phyloP scores from a whole-genome alignment of 2,329 filamentous ascomycete species.

The Aspergillus brasiliensis region DNA sequence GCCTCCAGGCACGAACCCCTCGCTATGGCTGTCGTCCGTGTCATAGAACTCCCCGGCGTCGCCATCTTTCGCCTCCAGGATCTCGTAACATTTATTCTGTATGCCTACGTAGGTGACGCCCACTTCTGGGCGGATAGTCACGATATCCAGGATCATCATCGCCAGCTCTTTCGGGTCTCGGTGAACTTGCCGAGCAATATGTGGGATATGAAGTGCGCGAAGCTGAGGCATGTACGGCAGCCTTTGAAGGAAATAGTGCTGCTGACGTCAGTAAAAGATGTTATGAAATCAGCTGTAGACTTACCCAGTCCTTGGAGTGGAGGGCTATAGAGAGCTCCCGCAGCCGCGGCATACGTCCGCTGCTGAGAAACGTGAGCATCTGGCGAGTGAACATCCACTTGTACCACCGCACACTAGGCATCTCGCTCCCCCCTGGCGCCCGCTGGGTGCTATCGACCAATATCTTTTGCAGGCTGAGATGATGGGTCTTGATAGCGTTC shows the following conservation, averaged over 20 bases:
- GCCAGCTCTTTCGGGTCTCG: slow-evolving; percentile 70
- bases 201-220: slow-evolving; percentile 69
- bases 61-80: slow-evolving; percentile 62
- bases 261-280: slow-evolving; percentile 6
- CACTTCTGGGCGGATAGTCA: slow-evolving; percentile 73
- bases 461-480: slow-evolving; percentile 69
- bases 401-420: slow-evolving; percentile 56
- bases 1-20: slow-evolving; percentile 47
- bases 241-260: slow-evolving; percentile 78
- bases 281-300: slow-evolving; percentile 27
- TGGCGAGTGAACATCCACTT: slow-evolving; percentile 73
- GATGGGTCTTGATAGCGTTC: slow-evolving; percentile 70
- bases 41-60: slow-evolving; percentile 41
- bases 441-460: slow-evolving; percentile 71
- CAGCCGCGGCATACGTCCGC: slow-evolving; percentile 71
- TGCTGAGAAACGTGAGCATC: slow-evolving; percentile 71
- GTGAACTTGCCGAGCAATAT: slow-evolving; percentile 65
- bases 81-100: slow-evolving; percentile 77
- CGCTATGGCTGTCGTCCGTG: slow-evolving; percentile 49
- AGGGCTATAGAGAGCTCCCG: slow-evolving; percentile 72
- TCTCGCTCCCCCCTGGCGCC: slow-evolving; percentile 42
- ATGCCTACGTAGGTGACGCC: slow-evolving; percentile 78
- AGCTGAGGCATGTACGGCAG: slow-evolving; percentile 71
- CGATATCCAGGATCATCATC: slow-evolving; percentile 75
- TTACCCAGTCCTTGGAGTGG: slow-evolving; percentile 77